A percentile compares a stretch with the other conserved stretches of the same genome.
phyloP scores from a whole-genome alignment of 2,329 filamentous ascomycete species.

The Xylariomycetidae sp. region DNA sequence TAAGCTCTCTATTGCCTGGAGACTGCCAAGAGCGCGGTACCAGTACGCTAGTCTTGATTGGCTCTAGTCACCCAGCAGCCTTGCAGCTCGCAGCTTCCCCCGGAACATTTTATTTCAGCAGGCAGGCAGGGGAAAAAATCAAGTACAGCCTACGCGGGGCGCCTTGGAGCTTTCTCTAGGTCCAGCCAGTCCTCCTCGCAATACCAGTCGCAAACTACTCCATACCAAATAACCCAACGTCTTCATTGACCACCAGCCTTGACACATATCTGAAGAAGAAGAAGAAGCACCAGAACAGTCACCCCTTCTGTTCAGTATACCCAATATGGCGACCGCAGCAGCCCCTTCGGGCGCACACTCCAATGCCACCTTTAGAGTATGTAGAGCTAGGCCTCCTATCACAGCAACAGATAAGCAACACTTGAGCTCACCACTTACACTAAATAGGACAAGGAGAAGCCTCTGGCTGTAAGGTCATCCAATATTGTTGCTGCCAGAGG shows the following conservation, averaged over 20 bases:
- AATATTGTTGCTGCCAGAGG: conserved; percentile 98
- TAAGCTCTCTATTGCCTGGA: conserved; percentile 26
- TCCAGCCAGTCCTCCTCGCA: no score
- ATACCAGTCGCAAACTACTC: no score
- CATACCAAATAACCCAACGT: no score
- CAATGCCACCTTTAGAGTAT: conserved; percentile 56
- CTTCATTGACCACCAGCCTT: no score
- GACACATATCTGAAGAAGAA: no score
- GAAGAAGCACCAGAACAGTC: no score
- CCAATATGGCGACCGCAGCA: conserved; percentile 42
- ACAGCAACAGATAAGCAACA: no score
- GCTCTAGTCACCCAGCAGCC: conserved; percentile 18
- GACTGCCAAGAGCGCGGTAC: no score
- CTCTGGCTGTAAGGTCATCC: conserved; percentile 87
- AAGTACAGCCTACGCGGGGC: conserved; percentile 18
- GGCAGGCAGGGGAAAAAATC: conserved; percentile 16
- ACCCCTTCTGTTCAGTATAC: no score
- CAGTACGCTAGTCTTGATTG: conserved; percentile 7
- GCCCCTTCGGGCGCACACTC: conserved; percentile 34
- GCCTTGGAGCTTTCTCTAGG: no score
- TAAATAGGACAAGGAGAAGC: conserved; percentile 86
- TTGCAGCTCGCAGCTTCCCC: conserved; percentile 27
- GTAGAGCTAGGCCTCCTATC: no score
- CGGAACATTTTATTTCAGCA: conserved; percentile 18
- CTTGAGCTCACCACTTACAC: no score